Percentiles rank a stretch among this genome's conserved stretches.
Conservation (phyloP, 176 grass and related monocot species). For the Cenchrus americanus region DNA sequence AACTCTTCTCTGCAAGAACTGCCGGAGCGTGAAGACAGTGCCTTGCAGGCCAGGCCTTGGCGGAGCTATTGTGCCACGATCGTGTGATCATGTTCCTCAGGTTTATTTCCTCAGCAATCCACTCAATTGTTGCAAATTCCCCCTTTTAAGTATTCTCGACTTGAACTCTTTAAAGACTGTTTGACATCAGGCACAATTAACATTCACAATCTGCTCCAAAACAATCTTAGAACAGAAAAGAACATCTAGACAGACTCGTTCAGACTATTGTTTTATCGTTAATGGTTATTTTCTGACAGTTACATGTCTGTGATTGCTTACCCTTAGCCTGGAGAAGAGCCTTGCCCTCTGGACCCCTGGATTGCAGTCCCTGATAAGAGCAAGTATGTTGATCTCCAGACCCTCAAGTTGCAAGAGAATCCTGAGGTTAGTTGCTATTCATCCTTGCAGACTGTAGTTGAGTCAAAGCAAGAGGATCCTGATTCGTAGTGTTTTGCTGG, state of each 20-base stretch:
- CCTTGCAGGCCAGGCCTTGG: slow-evolving; percentile 90
- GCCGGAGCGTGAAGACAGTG: slow-evolving; percentile 68
- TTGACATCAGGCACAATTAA: neutral
- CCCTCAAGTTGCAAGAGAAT: slow-evolving; percentile 97
- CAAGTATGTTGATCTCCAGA: slow-evolving; percentile 98
- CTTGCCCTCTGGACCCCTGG: slow-evolving; percentile 93
- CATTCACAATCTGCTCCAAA: neutral
- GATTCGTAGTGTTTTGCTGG: neutral
- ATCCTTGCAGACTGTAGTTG: neutral
- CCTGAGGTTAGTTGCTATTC: slow-evolving; percentile 68
- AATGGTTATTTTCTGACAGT: neutral
- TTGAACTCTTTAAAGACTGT: neutral
- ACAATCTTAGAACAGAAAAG: neutral
- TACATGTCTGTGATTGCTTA: slow-evolving; percentile 20
- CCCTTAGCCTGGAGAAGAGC: slow-evolving; percentile 83
- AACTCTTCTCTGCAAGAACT: slow-evolving; percentile 94
- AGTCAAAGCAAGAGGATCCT: neutral
- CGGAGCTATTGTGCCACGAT: slow-evolving; percentile 86
- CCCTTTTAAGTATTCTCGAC: neutral
- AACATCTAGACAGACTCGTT: neutral
- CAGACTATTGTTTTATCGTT: neutral
- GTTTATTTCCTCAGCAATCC: slow-evolving; percentile 38
- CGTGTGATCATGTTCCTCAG: slow-evolving; percentile 82
- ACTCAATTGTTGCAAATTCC: neutral
- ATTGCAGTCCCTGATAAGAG: slow-evolving; percentile 95